Conservation (phyloP, 208 protist genomes). For the Trypanosoma melophagium region DNA sequence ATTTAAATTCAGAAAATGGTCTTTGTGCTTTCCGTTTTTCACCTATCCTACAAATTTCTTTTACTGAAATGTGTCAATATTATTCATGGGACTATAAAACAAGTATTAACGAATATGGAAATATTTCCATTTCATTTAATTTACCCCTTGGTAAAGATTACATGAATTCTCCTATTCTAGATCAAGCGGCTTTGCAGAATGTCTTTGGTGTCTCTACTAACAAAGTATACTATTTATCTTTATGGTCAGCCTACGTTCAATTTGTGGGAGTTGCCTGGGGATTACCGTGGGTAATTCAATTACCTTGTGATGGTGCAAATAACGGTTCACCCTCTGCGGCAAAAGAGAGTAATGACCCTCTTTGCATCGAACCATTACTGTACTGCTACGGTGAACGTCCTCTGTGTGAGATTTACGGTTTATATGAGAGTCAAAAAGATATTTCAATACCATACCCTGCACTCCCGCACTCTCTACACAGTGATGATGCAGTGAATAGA, state of each 20-base stretch:
- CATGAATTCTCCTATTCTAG: conserved; percentile 29
- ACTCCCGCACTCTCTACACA: background rate
- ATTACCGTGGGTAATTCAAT: conserved; percentile 41
- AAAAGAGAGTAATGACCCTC: background rate
- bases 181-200: conserved; percentile 11
- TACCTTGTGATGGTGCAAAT: background rate
- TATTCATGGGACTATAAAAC: conserved; percentile 10
- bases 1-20: background rate
- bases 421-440: conserved; percentile 6
- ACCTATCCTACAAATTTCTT: conserved; percentile 9
- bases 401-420: conserved; percentile 16
- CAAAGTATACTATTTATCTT: conserved; percentile 22
- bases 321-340: background rate
- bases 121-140: background rate
- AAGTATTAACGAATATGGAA: background rate
- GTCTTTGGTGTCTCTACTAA: conserved; percentile 32
- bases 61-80: conserved; percentile 11
- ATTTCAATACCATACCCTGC: background rate
- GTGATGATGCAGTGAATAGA: background rate
- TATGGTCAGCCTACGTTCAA: conserved; percentile 29
- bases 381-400: conserved; percentile 7
- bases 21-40: background rate
- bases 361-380: conserved; percentile 7
- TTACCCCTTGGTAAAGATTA: conserved; percentile 9
- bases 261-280: conserved; percentile 59